Conservation (phyloP, 305 asterid species). For the Rubia occidens region DNA sequence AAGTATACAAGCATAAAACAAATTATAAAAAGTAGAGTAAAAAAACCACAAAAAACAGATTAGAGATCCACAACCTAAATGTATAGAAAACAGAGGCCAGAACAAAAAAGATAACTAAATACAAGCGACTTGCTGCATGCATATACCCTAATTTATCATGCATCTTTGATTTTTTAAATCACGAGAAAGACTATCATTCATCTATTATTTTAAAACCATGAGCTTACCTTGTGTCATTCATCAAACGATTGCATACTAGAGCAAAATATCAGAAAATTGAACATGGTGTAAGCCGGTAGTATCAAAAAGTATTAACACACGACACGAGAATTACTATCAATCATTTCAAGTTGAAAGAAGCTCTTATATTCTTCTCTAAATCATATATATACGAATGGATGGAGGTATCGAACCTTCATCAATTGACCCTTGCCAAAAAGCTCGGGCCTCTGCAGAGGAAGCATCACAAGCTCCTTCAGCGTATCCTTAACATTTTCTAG, state of each 20-base stretch:
- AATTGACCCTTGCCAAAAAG: slow-evolving; percentile 43
- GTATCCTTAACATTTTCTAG: slow-evolving; percentile 48
- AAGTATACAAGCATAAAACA: neutral
- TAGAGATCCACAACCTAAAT: no score
- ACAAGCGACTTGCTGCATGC: neutral
- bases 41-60: neutral
- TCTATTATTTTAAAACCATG: neutral
- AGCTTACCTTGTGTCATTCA: neutral
- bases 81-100: neutral
- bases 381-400: neutral
- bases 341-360: neutral
- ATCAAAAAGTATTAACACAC: neutral
- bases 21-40: neutral
- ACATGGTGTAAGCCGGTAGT: neutral
- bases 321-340: neutral
- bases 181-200: neutral
- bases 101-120: neutral
- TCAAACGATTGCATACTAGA: neutral
- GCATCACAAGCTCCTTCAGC: slow-evolving; percentile 42
- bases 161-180: neutral
- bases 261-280: neutral
- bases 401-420: slow-evolving; percentile 28
- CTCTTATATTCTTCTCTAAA: neutral
- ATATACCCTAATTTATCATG: neutral
- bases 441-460: slow-evolving; percentile 47